Evolutionary conservation across 1,139 yeast genomes (phyloP).

Genomic region (Kodamaea fungicola): DNA sequence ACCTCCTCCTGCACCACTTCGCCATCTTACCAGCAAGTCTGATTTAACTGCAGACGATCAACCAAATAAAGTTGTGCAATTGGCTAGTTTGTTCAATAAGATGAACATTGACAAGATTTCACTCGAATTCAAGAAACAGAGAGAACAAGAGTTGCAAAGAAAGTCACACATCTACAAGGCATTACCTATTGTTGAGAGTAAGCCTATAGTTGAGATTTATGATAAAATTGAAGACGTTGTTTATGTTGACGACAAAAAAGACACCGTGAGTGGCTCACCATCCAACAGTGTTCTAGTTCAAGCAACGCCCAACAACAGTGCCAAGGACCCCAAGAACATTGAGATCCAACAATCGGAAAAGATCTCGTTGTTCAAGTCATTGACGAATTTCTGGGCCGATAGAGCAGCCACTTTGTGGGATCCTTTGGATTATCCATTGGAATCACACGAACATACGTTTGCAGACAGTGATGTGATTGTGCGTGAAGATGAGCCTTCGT

Average conservation of each 20-base stretch:
- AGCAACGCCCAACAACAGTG: background rate
- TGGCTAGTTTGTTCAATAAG: conserved; percentile 69
- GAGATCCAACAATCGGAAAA: conserved; percentile 56
- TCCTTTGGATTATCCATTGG: conserved; percentile 80
- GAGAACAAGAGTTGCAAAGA: conserved; percentile 69
- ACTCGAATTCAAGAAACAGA: conserved; percentile 79
- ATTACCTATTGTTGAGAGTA: conserved; percentile 68
- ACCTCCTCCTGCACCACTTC: conserved; percentile 16
- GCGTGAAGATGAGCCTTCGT: conserved; percentile 95
- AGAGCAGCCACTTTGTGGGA: conserved; percentile 95
- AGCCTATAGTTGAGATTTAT: conserved; percentile 89
- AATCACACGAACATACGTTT: conserved; percentile 82
- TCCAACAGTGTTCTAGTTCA: background rate
- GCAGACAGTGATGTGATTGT: conserved; percentile 93
- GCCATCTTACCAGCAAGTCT: conserved; percentile 12
- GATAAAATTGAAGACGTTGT: conserved; percentile 90
- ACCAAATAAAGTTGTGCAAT: conserved; percentile 49
- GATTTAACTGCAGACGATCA: conserved; percentile 6
- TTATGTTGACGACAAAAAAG: conserved; percentile 27
- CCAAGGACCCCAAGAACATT: conserved; percentile 10
- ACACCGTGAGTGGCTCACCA: background rate
- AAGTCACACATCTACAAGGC: conserved; percentile 70
- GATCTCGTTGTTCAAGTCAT: conserved; percentile 73
- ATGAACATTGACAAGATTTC: conserved; percentile 81
- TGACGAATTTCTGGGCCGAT: conserved; percentile 96